phyloP scores from a whole-genome alignment of 257 asterid genomes.

The Salvia splendens region DNA sequence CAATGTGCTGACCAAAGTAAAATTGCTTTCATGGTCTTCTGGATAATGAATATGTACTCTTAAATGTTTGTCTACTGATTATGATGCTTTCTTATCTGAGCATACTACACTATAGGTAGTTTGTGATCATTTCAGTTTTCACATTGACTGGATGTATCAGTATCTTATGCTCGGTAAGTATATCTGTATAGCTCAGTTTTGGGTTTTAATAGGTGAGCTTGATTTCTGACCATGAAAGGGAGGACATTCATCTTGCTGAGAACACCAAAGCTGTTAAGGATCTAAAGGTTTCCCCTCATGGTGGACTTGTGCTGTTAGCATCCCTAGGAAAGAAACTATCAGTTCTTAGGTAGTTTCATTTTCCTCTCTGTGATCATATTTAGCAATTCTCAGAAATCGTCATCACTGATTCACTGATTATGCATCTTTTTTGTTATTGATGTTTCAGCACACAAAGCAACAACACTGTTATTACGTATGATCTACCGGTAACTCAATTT shows the following conservation, averaged over 20 bases:
- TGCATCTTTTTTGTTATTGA: background rate
- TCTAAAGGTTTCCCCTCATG: constrained; percentile 72
- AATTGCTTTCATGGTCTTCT: constrained; percentile 27
- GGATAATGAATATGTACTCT: constrained; percentile 22
- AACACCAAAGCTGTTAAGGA: constrained; percentile 72
- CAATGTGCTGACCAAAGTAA: constrained; percentile 84
- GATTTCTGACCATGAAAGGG: constrained; percentile 54
- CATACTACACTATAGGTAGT: background rate
- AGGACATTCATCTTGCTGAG: constrained; percentile 66
- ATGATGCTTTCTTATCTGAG: background rate
- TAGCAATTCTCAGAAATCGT: constrained; percentile 23
- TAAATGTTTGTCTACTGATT: constrained; percentile 15
- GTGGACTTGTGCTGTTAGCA: constrained; percentile 74
- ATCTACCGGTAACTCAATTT: constrained; percentile 71
- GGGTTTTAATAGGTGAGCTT: constrained; percentile 65
- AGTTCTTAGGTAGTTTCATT: constrained; percentile 60
- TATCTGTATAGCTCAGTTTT: constrained; percentile 12
- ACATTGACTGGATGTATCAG: constrained; percentile 8
- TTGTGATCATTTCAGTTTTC: background rate
- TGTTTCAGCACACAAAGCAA: constrained; percentile 81
- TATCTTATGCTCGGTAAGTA: constrained; percentile 22
- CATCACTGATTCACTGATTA: constrained; percentile 34
- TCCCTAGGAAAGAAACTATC: constrained; percentile 82
- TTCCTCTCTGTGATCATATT: constrained; percentile 9
- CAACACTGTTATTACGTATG: constrained; percentile 64